Evolutionary conservation across 1,284 basidiomycete species (phyloP).

Genomic region (Trichosporon sp.): DNA sequence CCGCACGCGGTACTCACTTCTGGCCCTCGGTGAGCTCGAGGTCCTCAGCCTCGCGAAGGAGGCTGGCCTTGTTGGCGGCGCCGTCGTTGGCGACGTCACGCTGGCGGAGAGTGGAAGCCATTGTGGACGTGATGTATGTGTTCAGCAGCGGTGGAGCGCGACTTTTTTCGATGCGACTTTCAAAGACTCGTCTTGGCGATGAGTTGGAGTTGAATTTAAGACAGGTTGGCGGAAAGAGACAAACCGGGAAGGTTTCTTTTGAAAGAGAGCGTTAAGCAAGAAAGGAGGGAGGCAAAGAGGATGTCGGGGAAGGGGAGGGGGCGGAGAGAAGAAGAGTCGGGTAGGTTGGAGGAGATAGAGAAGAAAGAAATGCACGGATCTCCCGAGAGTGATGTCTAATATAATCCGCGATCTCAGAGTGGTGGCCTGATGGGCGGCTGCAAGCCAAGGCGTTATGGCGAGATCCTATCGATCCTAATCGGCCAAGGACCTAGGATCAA

Average conservation of each 20-base stretch:
- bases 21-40: constrained; percentile 45
- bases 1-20: constrained; percentile 31
- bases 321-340: constrained; percentile 1
- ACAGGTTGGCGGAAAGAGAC: background rate
- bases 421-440: background rate
- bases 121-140: constrained; percentile 13
- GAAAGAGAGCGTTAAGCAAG: constrained; percentile 5
- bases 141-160: background rate
- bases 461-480: background rate
- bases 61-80: constrained; percentile 39
- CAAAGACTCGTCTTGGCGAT: background rate
- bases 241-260: constrained; percentile 2
- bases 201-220: background rate
- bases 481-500: background rate
- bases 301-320: background rate
- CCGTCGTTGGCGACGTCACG: constrained; percentile 33
- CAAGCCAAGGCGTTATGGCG: background rate
- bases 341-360: background rate
- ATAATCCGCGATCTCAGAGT: background rate
- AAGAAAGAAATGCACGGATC: constrained; percentile 4
- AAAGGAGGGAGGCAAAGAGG: background rate
- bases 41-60: constrained; percentile 44
- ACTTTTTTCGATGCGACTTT: background rate
- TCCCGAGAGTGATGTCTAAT: background rate
- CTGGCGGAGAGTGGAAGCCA: constrained; percentile 44